Evolutionary conservation across 106 monocot genomes (phyloP).

Genomic region (Amphibolis antarctica): DNA sequence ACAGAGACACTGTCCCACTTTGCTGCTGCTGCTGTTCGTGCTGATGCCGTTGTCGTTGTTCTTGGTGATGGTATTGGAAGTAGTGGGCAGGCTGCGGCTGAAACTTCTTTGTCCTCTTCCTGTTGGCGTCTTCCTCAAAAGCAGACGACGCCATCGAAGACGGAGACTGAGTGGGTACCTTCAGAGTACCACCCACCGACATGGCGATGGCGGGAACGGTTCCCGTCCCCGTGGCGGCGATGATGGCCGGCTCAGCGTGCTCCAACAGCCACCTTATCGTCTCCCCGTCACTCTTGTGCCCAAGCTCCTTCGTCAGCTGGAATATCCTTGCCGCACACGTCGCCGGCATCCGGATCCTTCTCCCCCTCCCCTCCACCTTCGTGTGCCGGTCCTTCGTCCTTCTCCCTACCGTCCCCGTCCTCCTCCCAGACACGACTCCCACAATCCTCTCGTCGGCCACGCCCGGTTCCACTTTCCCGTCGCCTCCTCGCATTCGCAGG

Average conservation of each 20-base stretch:
- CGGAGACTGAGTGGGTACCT: slow-evolving; percentile 20
- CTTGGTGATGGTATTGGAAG: no score
- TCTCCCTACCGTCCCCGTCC: background rate
- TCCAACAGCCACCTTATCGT: slow-evolving; percentile 23
- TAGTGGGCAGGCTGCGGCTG: no score
- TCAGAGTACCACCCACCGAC: slow-evolving; percentile 16
- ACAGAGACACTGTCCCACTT: background rate
- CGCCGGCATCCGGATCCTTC: slow-evolving; percentile 21
- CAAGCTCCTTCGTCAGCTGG: slow-evolving; percentile 19
- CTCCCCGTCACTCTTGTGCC: slow-evolving; percentile 25
- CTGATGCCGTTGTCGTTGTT: no score
- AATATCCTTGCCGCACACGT: slow-evolving; percentile 22
- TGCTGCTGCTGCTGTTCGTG: no score
- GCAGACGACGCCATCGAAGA: background rate
- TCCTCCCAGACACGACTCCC: background rate
- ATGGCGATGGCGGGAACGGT: slow-evolving; percentile 26
- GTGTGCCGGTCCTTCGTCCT: slow-evolving; percentile 25
- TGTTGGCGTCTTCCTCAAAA: background rate
- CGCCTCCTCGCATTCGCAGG: no score
- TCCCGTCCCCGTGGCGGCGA: slow-evolving; percentile 25
- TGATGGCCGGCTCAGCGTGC: slow-evolving; percentile 18
- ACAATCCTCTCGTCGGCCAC: background rate
- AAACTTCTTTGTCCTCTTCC: background rate
- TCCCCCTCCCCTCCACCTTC: slow-evolving; percentile 19
- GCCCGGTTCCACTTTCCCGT: slow-evolving; percentile 3